These are phyloP conservation scores for Penstemon davidsonii DNA, from an alignment of 257 asterid genomes.

Conservation along the genomic window DNA sequence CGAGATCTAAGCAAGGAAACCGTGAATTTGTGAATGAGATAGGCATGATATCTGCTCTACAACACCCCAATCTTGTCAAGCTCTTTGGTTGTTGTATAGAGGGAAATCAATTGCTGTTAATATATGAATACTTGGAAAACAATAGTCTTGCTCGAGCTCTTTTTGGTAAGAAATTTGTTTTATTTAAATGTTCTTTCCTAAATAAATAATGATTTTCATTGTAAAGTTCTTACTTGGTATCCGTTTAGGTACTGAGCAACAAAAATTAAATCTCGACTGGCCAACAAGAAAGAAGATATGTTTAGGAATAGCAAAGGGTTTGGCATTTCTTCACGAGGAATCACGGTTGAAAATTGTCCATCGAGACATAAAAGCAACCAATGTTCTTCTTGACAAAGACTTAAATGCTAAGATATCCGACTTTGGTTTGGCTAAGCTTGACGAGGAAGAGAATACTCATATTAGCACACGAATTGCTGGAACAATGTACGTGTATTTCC, in stretches of 20 bases:
- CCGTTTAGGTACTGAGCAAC: conserved; percentile 51
- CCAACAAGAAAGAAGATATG: conserved; percentile 57
- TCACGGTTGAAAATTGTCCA: conserved; percentile 82
- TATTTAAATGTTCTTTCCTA: neutral
- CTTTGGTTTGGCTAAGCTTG: conserved; percentile 84
- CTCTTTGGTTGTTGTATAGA: conserved; percentile 82
- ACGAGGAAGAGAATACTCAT: conserved; percentile 78
- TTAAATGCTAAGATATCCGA: conserved; percentile 76
- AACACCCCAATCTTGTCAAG: conserved; percentile 73
- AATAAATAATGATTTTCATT: neutral
- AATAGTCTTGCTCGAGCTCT: conserved; percentile 83
- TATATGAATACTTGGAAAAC: conserved; percentile 76
- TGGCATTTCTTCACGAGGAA: conserved; percentile 85
- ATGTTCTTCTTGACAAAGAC: conserved; percentile 72
- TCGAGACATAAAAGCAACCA: conserved; percentile 78
- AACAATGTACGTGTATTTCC: conserved; percentile 50
- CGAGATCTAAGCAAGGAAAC: conserved; percentile 84
- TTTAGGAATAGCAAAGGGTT: conserved; percentile 71
- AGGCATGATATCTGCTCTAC: conserved; percentile 81
- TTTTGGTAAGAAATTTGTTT: conserved; percentile 46
- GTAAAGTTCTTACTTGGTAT: conserved; percentile 11
- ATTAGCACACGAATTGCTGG: conserved; percentile 87
- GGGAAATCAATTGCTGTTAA: conserved; percentile 63
- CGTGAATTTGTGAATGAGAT: conserved; percentile 78
- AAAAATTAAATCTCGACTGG: conserved; percentile 61